A percentile compares a stretch with the other conserved stretches of the same genome.
Conservation (phyloP, 1,139 yeast genomes). For the Suhomyces wounanorum region DNA sequence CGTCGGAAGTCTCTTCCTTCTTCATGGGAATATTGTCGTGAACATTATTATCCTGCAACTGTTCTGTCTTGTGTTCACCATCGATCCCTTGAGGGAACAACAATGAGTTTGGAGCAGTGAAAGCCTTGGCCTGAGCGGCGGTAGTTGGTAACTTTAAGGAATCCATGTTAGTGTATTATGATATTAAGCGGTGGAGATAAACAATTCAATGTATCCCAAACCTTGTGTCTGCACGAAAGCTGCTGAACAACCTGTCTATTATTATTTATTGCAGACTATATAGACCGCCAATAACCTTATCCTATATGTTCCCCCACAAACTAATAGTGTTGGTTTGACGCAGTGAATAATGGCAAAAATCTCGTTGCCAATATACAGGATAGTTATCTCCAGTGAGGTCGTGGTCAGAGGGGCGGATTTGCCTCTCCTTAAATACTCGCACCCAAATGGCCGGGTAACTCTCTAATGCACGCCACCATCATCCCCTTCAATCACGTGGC, state of each 20-base stretch:
- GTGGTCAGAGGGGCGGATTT: slow-evolving; percentile 4
- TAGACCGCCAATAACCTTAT: slow-evolving; percentile 9
- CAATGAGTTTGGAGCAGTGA: slow-evolving; percentile 67
- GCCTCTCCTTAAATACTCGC: slow-evolving; percentile 29
- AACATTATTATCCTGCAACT: slow-evolving; percentile 9
- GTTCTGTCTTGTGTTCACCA: slow-evolving; percentile 21
- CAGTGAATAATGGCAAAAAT: slow-evolving; percentile 6
- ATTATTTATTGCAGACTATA: slow-evolving; percentile 15
- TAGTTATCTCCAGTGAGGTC: slow-evolving; percentile 7
- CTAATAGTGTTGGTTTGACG: slow-evolving; percentile 10
- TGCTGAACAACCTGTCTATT: slow-evolving; percentile 12
- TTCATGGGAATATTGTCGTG: slow-evolving; percentile 19
- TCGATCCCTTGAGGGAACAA: slow-evolving; percentile 58
- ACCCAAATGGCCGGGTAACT: slow-evolving; percentile 31
- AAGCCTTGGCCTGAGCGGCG: slow-evolving; percentile 79
- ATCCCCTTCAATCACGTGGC: slow-evolving; percentile 70
- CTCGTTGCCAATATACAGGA: slow-evolving; percentile 13
- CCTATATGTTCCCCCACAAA: slow-evolving; percentile 13
- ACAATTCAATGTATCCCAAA: slow-evolving; percentile 50
- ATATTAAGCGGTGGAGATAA: slow-evolving; percentile 27
- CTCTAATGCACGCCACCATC: slow-evolving; percentile 65
- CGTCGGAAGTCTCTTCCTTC: slow-evolving; percentile 34
- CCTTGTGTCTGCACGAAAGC: slow-evolving; percentile 12
- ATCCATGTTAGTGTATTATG: slow-evolving; percentile 49
- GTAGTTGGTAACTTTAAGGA: slow-evolving; percentile 75